Percentiles rank a stretch among this genome's conserved stretches.
These are phyloP conservation scores for Abelmoschus esculentus DNA, from an alignment of 345 rosid genomes.

Conservation along the genomic window DNA sequence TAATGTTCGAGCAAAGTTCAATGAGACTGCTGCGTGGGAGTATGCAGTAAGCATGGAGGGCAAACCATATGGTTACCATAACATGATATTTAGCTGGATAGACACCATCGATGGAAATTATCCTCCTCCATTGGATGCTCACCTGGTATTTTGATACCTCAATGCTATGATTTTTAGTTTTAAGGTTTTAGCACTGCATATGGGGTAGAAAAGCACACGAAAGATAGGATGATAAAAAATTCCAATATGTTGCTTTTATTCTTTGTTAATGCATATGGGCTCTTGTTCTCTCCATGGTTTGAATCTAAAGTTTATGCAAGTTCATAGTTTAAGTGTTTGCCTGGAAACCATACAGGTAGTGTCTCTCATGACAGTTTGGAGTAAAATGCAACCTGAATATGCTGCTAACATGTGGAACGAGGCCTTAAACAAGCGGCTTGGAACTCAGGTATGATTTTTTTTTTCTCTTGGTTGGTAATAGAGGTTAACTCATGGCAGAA, in stretches of 20 bases:
- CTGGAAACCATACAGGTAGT: slow-evolving; percentile 57
- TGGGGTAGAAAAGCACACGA: not conserved
- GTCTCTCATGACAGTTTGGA: slow-evolving; percentile 95
- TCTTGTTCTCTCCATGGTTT: not conserved
- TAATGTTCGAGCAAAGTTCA: slow-evolving; percentile 72
- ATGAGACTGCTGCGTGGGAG: slow-evolving; percentile 96
- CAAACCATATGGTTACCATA: slow-evolving; percentile 88
- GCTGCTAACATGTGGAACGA: slow-evolving; percentile 95
- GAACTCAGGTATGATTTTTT: slow-evolving; percentile 54
- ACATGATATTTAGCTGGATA: slow-evolving; percentile 98
- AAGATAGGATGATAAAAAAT: not conserved
- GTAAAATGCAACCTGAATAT: slow-evolving; percentile 78
- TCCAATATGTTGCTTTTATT: not conserved
- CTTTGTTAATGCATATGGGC: not conserved
- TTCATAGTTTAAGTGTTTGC: slow-evolving; percentile 8
- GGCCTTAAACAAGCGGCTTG: slow-evolving; percentile 87
- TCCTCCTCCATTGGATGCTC: slow-evolving; percentile 93
- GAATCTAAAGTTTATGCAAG: not conserved
- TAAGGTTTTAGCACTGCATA: not conserved
- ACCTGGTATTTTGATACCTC: slow-evolving; percentile 41
- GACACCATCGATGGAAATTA: slow-evolving; percentile 78
- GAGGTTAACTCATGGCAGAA: not conserved
- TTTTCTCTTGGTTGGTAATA: not conserved
- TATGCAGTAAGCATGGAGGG: slow-evolving; percentile 87
- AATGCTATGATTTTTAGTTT: not conserved